Conservation (phyloP, 1,139 yeast genomes). For the Scheffersomyces illinoinensis region DNA sequence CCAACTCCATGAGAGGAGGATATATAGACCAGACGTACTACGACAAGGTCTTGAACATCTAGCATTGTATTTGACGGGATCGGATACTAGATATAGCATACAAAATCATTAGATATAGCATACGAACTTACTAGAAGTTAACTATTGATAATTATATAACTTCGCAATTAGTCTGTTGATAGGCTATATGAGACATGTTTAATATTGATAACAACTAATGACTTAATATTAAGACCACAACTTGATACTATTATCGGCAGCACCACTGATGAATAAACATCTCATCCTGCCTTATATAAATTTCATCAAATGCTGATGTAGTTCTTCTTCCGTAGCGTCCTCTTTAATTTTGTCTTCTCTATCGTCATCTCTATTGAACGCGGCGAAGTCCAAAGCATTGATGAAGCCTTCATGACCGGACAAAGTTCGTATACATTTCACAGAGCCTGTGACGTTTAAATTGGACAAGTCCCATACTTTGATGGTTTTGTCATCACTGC, state of each 20-base stretch:
- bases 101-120: not conserved
- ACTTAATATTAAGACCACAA: conserved; percentile 39
- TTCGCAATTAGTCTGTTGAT: not conserved
- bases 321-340: conserved; percentile 15
- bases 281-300: conserved; percentile 48
- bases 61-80: not conserved
- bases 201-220: not conserved
- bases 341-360: conserved; percentile 15
- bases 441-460: conserved; percentile 43
- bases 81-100: not conserved
- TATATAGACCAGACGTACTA: conserved; percentile 57
- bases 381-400: conserved; percentile 64
- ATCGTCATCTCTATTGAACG: conserved; percentile 24
- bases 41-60: conserved; percentile 33
- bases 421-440: conserved; percentile 50
- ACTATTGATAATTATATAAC: not conserved
- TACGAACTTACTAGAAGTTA: not conserved
- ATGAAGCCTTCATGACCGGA: conserved; percentile 76
- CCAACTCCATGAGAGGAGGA: conserved; percentile 71
- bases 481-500: conserved; percentile 78
- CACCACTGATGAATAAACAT: conserved; percentile 60
- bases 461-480: conserved; percentile 75
- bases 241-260: conserved; percentile 54
- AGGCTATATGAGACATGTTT: not conserved
- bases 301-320: conserved; percentile 17